phyloP scores from a whole-genome alignment of 2,329 filamentous ascomycete species.

The Sclerotinia borealis region DNA sequence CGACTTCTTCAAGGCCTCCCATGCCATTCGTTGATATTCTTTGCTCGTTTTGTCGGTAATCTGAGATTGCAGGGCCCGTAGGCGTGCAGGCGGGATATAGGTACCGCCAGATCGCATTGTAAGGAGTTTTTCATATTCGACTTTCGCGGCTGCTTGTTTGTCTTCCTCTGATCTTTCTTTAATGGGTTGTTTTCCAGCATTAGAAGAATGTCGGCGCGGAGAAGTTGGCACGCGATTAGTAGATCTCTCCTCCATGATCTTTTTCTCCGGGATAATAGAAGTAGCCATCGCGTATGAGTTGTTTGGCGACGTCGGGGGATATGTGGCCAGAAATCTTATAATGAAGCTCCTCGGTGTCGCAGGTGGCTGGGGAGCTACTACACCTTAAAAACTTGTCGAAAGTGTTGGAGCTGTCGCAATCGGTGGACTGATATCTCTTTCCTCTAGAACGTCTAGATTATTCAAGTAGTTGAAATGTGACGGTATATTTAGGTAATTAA shows the following conservation, averaged over 20 bases:
- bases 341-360: background rate
- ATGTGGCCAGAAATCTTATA: background rate
- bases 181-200: constrained; percentile 16
- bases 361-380: background rate
- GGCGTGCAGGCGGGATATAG: constrained; percentile 87
- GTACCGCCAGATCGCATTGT: constrained; percentile 92
- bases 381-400: background rate
- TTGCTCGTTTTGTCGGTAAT: constrained; percentile 95
- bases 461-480: background rate
- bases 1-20: constrained; percentile 97
- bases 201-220: constrained; percentile 25
- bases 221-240: constrained; percentile 16
- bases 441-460: background rate
- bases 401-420: background rate
- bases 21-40: constrained; percentile 98
- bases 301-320: background rate
- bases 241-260: constrained; percentile 13
- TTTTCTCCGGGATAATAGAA: constrained; percentile 19
- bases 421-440: background rate
- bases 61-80: constrained; percentile 88
- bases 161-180: constrained; percentile 60
- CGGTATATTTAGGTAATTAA: too few relatives aligned
- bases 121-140: constrained; percentile 87
- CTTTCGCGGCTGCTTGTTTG: constrained; percentile 82
- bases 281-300: background rate